phyloP scores from a whole-genome alignment of 495 filamentous ascomycete species.

The Aspergillus taichungensis region DNA sequence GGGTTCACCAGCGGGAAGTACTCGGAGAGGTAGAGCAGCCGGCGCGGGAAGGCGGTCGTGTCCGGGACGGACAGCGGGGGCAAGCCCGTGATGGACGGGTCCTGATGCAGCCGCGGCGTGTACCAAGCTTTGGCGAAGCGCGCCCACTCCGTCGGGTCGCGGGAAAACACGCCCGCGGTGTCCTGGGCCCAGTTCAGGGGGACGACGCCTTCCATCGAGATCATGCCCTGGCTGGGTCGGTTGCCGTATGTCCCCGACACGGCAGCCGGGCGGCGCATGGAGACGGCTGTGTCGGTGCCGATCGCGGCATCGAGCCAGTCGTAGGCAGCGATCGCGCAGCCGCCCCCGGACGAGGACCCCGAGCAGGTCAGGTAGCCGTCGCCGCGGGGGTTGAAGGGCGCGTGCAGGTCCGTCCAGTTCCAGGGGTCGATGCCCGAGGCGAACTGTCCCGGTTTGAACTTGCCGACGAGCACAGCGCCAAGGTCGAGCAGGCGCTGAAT shows the following conservation, averaged over 20 bases:
- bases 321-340: slow-evolving; percentile 40
- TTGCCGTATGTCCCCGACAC: slow-evolving; percentile 43
- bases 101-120: not conserved
- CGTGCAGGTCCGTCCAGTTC: slow-evolving; percentile 46
- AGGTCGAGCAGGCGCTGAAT: slow-evolving; percentile 50
- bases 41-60: not conserved
- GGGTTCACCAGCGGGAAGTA: slow-evolving; percentile 1
- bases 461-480: slow-evolving; percentile 51
- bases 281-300: slow-evolving; percentile 42
- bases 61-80: not conserved
- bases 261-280: slow-evolving; percentile 38
- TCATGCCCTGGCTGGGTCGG: slow-evolving; percentile 39
- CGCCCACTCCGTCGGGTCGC: not conserved
- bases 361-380: slow-evolving; percentile 47
- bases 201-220: slow-evolving; percentile 35
- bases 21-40: not conserved
- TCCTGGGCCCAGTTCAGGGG: slow-evolving; percentile 37
- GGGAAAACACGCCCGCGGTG: slow-evolving; percentile 31
- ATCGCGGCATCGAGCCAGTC: slow-evolving; percentile 48
- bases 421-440: slow-evolving; percentile 45
- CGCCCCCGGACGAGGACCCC: slow-evolving; percentile 39
- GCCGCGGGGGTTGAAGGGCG: slow-evolving; percentile 49
- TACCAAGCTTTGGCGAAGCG: slow-evolving; percentile 7
- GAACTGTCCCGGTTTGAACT: slow-evolving; percentile 51
- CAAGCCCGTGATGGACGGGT: not conserved